Percentiles rank a stretch among this genome's conserved stretches.
Evolutionary conservation across 805 yeast species (phyloP).

Genomic region (Saccharomycopsis fibuligera): DNA sequence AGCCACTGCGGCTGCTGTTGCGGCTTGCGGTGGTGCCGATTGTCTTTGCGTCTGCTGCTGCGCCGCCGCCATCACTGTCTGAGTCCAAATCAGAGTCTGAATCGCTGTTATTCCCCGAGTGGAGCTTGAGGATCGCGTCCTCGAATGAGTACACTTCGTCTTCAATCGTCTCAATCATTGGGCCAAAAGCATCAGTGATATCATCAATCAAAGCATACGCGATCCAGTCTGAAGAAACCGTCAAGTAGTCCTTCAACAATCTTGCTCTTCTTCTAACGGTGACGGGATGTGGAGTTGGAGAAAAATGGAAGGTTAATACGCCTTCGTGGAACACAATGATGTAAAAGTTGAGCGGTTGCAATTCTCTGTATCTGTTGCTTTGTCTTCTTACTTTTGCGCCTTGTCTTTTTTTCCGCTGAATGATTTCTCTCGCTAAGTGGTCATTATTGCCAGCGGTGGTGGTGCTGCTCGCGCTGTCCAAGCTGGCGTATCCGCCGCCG

Average conservation of each 20-base stretch:
- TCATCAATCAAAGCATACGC: conserved; percentile 96
- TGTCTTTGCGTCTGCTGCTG: conserved; percentile 11
- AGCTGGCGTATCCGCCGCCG: not conserved
- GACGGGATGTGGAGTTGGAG: conserved; percentile 93
- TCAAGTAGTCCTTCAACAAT: conserved; percentile 76
- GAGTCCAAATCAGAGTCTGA: conserved; percentile 31
- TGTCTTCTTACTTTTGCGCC: conserved; percentile 11
- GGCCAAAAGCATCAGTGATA: conserved; percentile 95
- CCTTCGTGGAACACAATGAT: conserved; percentile 88
- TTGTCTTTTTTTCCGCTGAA: not conserved
- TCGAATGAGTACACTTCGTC: conserved; percentile 93
- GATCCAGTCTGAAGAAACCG: conserved; percentile 93
- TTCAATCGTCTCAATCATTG: conserved; percentile 90
- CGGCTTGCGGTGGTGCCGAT: not conserved
- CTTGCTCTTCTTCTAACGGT: conserved; percentile 93
- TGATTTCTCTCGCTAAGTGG: not conserved
- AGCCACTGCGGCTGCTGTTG: not conserved
- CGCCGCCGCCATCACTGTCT: not conserved
- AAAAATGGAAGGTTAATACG: conserved; percentile 87
- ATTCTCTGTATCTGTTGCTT: conserved; percentile 38
- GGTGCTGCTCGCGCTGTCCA: not conserved
- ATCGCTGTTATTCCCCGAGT: conserved; percentile 50
- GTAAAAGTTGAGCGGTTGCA: conserved; percentile 88
- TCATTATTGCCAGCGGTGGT: not conserved
- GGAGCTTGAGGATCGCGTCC: conserved; percentile 83